A percentile compares a stretch with the other conserved stretches of the same genome.
phyloP scores from a whole-genome alignment of 2,329 filamentous ascomycete genomes.

The Alternaria novae-zelandiae region DNA sequence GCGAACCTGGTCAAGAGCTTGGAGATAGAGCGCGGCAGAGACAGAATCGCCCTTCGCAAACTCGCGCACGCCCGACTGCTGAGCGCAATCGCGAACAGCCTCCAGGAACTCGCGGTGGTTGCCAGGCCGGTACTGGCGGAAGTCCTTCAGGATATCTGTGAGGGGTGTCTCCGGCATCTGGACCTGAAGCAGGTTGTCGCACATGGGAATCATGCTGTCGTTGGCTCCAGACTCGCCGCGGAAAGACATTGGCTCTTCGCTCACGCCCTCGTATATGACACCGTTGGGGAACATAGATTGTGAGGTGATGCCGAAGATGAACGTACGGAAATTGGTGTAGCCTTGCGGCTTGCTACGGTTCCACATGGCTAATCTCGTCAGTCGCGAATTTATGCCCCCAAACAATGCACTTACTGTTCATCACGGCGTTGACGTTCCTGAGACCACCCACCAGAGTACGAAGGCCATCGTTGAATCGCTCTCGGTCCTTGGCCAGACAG shows the following conservation, averaged over 20 bases:
- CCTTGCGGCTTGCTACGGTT: conserved; percentile 79
- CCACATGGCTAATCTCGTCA: conserved; percentile 74
- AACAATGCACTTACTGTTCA: conserved; percentile 67
- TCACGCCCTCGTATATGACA: conserved; percentile 86
- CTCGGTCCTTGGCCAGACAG: conserved; percentile 53
- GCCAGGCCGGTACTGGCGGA: conserved; percentile 85
- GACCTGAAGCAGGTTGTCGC: conserved; percentile 86
- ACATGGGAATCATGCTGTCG: conserved; percentile 89
- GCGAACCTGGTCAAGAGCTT: conserved; percentile 72
- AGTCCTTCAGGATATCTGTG: conserved; percentile 86
- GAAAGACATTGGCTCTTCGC: conserved; percentile 78
- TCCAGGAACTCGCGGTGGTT: conserved; percentile 87
- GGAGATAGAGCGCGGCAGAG: conserved; percentile 55
- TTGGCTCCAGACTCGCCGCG: conserved; percentile 93
- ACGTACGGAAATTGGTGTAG: conserved; percentile 91
- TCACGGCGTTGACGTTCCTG: conserved; percentile 74
- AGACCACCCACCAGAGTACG: conserved; percentile 64
- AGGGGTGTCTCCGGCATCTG: conserved; percentile 88
- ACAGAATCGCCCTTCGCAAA: conserved; percentile 70
- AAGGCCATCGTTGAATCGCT: conserved; percentile 64
- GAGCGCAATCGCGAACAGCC: conserved; percentile 65
- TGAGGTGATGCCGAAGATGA: conserved; percentile 94
- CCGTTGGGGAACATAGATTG: conserved; percentile 95
- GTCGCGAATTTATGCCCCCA: not conserved
- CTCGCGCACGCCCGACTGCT: conserved; percentile 61